Evolutionary conservation across 202 grass and related monocot species (phyloP).

Genomic region (Bolboschoenoplectus hybrid): DNA sequence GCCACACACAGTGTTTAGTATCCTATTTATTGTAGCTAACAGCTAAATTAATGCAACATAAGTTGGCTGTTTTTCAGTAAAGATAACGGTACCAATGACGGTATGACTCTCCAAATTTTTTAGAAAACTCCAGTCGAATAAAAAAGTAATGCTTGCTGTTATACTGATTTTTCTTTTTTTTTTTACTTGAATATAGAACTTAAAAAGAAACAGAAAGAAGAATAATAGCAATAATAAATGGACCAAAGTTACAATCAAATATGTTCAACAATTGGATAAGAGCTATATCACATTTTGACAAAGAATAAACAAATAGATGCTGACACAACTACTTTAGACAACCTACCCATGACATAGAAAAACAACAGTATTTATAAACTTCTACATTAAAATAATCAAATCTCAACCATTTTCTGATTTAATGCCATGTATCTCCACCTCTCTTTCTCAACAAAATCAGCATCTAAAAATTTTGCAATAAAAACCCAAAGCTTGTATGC

Average conservation of each 20-base stretch:
- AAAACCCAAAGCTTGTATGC: conserved; percentile 87
- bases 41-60: background rate
- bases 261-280: conserved; percentile 25
- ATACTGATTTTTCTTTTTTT: too few relatives aligned
- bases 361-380: background rate
- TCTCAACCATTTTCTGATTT: conserved; percentile 81
- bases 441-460: conserved; percentile 94
- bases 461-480: conserved; percentile 88
- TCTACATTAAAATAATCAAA: conserved; percentile 39
- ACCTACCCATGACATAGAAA: background rate
- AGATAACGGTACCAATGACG: too few relatives aligned
- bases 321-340: background rate
- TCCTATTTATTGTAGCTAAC: background rate
- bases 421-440: conserved; percentile 90
- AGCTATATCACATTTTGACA: conserved; percentile 10
- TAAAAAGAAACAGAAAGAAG: background rate
- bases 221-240: background rate
- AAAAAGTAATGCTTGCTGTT: background rate
- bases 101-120: background rate
- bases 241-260: background rate
- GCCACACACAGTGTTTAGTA: background rate
- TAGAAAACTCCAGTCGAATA: background rate
- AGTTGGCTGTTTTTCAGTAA: background rate
- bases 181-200: background rate
- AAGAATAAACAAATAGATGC: conserved; percentile 25